Evolutionary conservation across 441 rosid genomes (phyloP).

Genomic region (Kokia cookei): DNA sequence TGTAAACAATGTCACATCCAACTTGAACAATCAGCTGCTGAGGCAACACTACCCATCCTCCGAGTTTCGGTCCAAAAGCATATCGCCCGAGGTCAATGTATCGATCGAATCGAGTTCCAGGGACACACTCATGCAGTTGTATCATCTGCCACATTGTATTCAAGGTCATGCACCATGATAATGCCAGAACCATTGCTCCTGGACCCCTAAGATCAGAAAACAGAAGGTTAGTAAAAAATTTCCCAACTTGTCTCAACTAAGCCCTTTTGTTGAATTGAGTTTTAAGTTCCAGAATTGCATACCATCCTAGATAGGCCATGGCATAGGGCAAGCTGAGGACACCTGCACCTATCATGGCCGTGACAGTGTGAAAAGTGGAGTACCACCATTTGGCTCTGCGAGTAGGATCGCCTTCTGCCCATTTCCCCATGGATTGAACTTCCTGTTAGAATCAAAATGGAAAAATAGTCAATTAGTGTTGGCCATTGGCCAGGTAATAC

Average conservation of each 20-base stretch:
- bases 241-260: background rate
- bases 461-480: background rate
- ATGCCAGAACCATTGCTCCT: conserved; percentile 49
- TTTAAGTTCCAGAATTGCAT: conserved; percentile 1
- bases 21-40: conserved; percentile 93
- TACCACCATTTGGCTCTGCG: conserved; percentile 96
- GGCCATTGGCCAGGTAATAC: background rate
- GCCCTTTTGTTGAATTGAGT: background rate
- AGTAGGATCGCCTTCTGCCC: conserved; percentile 47
- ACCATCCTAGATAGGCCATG: conserved; percentile 97
- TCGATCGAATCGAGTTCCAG: conserved; percentile 82
- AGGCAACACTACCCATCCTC: conserved; percentile 88
- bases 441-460: conserved; percentile 31
- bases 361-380: conserved; percentile 83
- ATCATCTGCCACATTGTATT: conserved; percentile 97
- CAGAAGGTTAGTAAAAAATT: background rate
- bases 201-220: conserved; percentile 63
- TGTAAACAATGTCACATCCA: conserved; percentile 83
- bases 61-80: conserved; percentile 76
- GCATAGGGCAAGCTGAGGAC: conserved; percentile 95
- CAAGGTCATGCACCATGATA: conserved; percentile 83
- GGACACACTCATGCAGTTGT: conserved; percentile 85
- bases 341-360: conserved; percentile 99
- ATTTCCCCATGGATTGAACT: conserved; percentile 41
- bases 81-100: conserved; percentile 76